Evolutionary conservation across 2,329 filamentous ascomycete genomes (phyloP).

Genomic region (Xylariaceae sp.): DNA sequence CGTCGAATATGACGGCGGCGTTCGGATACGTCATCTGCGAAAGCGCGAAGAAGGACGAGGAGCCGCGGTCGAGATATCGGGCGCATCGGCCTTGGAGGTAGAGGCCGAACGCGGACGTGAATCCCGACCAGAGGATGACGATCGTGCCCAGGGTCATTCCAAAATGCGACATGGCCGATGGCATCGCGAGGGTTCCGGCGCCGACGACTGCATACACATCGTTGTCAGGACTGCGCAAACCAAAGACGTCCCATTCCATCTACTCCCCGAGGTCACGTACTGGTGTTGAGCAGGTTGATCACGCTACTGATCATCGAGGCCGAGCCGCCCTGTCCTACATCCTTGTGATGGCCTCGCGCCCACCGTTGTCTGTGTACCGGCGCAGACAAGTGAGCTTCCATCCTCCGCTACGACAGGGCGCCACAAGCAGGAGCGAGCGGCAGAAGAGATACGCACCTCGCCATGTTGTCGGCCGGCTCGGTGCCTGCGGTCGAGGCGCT

Average conservation of each 20-base stretch:
- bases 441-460: slow-evolving; percentile 29
- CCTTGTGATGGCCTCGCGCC: slow-evolving; percentile 55
- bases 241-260: no score
- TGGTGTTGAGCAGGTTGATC: slow-evolving; percentile 94
- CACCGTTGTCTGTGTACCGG: slow-evolving; percentile 40
- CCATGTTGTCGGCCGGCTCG: slow-evolving; percentile 36
- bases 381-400: background rate
- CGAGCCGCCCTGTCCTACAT: slow-evolving; percentile 60
- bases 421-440: background rate
- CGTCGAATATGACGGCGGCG: slow-evolving; percentile 89
- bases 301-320: slow-evolving; percentile 87
- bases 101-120: slow-evolving; percentile 83
- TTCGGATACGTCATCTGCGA: slow-evolving; percentile 97
- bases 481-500: slow-evolving; percentile 30
- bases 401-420: background rate
- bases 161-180: slow-evolving; percentile 92
- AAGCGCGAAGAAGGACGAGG: slow-evolving; percentile 89
- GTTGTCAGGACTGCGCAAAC: no score
- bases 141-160: slow-evolving; percentile 78
- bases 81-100: slow-evolving; percentile 93
- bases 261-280: slow-evolving; percentile 49
- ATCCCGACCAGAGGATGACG: slow-evolving; percentile 84
- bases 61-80: slow-evolving; percentile 82
- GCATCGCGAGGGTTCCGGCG: slow-evolving; percentile 89
- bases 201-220: slow-evolving; percentile 73